Evolutionary conservation across 345 rosid species (phyloP).

Genomic region (Theobroma cacao): DNA sequence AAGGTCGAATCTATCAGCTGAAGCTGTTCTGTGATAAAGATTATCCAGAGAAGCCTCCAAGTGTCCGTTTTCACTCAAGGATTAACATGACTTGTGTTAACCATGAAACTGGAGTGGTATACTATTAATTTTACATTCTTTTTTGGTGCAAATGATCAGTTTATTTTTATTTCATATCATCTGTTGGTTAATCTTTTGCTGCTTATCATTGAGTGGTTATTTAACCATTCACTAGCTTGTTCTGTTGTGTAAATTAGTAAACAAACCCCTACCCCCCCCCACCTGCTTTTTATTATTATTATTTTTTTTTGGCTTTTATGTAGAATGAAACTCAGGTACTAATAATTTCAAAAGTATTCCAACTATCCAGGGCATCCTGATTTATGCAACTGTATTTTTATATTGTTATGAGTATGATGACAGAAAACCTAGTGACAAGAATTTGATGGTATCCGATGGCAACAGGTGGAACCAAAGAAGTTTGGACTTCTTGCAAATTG

Average conservation of each 20-base stretch:
- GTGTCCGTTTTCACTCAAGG: slow-evolving; percentile 90
- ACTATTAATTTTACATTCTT: neutral
- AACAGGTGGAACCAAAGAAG: slow-evolving; percentile 72
- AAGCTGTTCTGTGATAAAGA: slow-evolving; percentile 98
- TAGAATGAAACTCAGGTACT: neutral
- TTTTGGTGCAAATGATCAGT: neutral
- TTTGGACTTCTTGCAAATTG: slow-evolving; percentile 70
- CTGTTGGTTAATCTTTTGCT: neutral
- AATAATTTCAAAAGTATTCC: neutral
- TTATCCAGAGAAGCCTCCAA: slow-evolving; percentile 97
- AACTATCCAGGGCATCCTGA: neutral
- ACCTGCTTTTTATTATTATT: neutral
- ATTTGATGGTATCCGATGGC: slow-evolving; percentile 11
- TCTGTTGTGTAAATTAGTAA: neutral
- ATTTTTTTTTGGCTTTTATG: too few species aligned
- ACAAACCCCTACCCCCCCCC: neutral
- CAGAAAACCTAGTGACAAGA: neutral
- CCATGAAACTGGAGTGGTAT: slow-evolving; percentile 97
- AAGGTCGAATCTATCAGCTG: slow-evolving; percentile 93
- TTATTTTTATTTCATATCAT: neutral
- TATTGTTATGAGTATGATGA: neutral
- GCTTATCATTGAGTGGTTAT: neutral
- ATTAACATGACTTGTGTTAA: slow-evolving; percentile 89
- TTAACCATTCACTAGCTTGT: neutral
- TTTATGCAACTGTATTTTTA: neutral